Percentiles rank a stretch among this genome's conserved stretches.
phyloP scores from a whole-genome alignment of 306 rosid species.

The Argentina anserina region DNA sequence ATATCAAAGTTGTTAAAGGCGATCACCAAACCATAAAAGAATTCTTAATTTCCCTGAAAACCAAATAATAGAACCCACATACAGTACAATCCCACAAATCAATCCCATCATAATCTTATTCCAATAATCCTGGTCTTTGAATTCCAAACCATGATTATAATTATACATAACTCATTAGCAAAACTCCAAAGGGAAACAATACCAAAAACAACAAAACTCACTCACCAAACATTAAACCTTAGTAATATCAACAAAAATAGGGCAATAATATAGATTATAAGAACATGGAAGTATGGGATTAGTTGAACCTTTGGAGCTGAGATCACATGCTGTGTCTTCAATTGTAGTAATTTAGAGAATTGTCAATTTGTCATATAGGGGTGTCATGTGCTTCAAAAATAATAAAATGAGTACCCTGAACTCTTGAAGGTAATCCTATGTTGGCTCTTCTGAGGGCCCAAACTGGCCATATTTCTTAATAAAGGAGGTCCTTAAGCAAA shows the following conservation, averaged over 20 bases:
- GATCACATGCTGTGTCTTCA: slow-evolving; percentile 58
- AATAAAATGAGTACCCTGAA: neutral
- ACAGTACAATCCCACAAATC: neutral
- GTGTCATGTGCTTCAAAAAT: slow-evolving; percentile 7
- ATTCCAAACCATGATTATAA: slow-evolving; percentile 4
- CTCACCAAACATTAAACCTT: slow-evolving; percentile 1
- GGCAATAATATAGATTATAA: slow-evolving; percentile 29
- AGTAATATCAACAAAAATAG: slow-evolving; percentile 23
- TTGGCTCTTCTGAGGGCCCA: neutral
- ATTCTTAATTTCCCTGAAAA: neutral
- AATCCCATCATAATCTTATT: neutral
- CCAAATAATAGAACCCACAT: neutral
- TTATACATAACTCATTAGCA: neutral
- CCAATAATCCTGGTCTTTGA: neutral
- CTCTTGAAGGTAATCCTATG: neutral
- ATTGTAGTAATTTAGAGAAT: slow-evolving; percentile 18
- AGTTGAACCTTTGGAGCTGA: slow-evolving; percentile 18
- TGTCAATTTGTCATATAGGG: slow-evolving; percentile 43
- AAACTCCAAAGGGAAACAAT: slow-evolving; percentile 10
- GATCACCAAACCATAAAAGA: neutral
- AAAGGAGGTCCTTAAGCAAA: neutral
- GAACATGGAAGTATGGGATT: slow-evolving; percentile 16
- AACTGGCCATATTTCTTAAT: slow-evolving; percentile 4
- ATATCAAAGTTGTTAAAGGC: slow-evolving; percentile 7
- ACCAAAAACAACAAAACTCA: neutral